These are phyloP conservation scores for Rhypophila decipiens DNA, from an alignment of 495 filamentous ascomycete genomes.

Conservation along the genomic window DNA sequence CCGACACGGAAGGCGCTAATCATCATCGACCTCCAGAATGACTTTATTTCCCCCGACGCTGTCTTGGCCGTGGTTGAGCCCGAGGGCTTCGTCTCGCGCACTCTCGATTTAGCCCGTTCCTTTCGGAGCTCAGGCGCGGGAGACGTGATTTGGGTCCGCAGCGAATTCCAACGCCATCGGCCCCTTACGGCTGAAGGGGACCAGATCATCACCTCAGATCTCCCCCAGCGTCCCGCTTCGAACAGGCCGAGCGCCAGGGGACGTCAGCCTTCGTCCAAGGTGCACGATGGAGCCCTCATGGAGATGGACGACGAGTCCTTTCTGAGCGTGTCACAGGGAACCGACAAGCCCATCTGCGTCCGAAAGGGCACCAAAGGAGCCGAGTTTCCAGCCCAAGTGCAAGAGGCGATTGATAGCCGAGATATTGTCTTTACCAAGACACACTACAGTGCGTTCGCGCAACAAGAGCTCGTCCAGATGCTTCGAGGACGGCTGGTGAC, in stretches of 20 bases:
- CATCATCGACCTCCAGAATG: constrained; percentile 85
- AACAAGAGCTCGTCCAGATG: constrained; percentile 58
- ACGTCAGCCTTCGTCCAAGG: constrained; percentile 11
- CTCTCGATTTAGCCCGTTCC: constrained; percentile 57
- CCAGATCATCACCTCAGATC: constrained; percentile 36
- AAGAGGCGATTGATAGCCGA: constrained; percentile 47
- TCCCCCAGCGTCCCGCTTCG: constrained; percentile 11
- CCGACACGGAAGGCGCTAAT: constrained; percentile 76
- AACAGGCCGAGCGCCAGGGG: constrained; percentile 8
- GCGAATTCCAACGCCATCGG: constrained; percentile 61
- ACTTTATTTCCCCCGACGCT: constrained; percentile 69
- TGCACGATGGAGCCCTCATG: constrained; percentile 23
- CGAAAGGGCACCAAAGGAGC: constrained; percentile 55
- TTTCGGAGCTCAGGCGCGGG: constrained; percentile 64
- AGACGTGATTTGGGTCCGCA: constrained; percentile 84
- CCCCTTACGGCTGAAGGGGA: constrained; percentile 41
- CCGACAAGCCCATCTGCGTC: constrained; percentile 44
- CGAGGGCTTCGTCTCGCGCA: constrained; percentile 59
- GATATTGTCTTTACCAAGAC: constrained; percentile 74
- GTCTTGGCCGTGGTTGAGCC: constrained; percentile 60
- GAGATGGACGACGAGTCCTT: constrained; percentile 55
- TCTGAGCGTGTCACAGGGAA: constrained; percentile 35
- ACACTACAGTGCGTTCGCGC: constrained; percentile 77
- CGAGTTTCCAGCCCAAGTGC: constrained; percentile 57
- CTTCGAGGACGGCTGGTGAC: constrained; percentile 73